Conservation (phyloP, 139 green algal species). For the Deuterostichococcus epilithicus region DNA sequence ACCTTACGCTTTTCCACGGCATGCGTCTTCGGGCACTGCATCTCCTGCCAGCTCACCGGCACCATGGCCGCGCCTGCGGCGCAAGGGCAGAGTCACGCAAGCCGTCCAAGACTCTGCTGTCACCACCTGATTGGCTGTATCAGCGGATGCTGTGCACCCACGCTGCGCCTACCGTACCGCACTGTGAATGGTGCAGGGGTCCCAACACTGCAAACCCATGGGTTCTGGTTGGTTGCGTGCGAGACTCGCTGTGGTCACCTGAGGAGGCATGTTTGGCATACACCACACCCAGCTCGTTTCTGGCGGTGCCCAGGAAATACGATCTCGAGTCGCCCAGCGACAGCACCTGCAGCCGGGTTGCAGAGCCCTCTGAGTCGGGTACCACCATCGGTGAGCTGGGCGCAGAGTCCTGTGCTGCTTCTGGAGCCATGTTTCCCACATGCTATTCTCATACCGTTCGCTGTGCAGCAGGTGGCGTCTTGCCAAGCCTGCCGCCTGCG, state of each 20-base stretch:
- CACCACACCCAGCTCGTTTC: slow-evolving; percentile 88
- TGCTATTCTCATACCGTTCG: too few relatives aligned
- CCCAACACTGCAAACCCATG: too few relatives aligned
- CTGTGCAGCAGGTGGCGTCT: too few relatives aligned
- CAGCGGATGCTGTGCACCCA: too few relatives aligned
- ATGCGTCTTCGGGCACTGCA: slow-evolving; percentile 76
- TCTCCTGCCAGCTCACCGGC: slow-evolving; percentile 71
- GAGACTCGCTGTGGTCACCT: not conserved
- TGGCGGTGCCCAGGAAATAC: slow-evolving; percentile 87
- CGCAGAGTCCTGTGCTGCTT: not conserved
- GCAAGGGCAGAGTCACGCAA: not conserved
- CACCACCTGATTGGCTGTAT: too few relatives aligned
- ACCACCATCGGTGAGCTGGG: too few relatives aligned
- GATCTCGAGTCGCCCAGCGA: slow-evolving; percentile 81
- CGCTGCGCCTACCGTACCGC: too few relatives aligned
- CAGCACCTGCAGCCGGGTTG: slow-evolving; percentile 51
- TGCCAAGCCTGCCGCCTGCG: slow-evolving; percentile 17
- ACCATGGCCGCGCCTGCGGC: slow-evolving; percentile 66
- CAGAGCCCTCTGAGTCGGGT: not conserved
- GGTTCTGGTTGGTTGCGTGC: too few relatives aligned
- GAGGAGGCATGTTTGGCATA: slow-evolving; percentile 47
- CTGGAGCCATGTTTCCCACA: too few relatives aligned
- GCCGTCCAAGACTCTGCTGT: too few relatives aligned
- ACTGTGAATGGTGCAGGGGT: too few relatives aligned
- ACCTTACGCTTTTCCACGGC: slow-evolving; percentile 77